Evolutionary conservation across 202 grass and related monocot genomes (phyloP).

Genomic region (Musa balbisiana): DNA sequence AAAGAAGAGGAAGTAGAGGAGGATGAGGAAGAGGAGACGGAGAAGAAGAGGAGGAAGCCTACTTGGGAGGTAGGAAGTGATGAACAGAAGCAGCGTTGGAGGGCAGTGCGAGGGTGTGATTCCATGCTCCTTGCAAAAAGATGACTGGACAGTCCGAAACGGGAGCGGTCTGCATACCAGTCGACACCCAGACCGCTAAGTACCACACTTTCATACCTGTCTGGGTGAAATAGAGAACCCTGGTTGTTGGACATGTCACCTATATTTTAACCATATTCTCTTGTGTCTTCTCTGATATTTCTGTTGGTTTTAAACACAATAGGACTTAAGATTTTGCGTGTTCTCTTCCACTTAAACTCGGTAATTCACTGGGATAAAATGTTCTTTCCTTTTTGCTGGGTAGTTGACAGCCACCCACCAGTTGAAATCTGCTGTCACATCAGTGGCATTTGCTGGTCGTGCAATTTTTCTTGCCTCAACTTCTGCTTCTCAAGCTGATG

Average conservation of each 20-base stretch:
- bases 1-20: no score
- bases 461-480: conserved; percentile 58
- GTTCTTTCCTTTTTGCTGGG: conserved; percentile 16
- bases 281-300: background rate
- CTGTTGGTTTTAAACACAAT: background rate
- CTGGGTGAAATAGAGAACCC: no score
- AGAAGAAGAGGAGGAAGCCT: no score
- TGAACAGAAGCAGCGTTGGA: no score
- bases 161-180: no score
- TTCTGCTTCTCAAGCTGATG: conserved; percentile 39
- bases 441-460: conserved; percentile 85
- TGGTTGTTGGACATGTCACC: background rate
- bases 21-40: no score
- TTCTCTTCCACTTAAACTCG: background rate
- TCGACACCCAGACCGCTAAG: no score
- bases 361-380: background rate
- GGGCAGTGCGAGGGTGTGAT: no score
- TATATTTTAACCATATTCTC: background rate
- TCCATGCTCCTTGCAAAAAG: no score
- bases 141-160: no score
- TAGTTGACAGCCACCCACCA: conserved; percentile 96
- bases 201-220: no score
- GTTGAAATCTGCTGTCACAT: conserved; percentile 87
- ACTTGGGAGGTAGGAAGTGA: no score
- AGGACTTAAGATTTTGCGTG: background rate